Percentiles rank a stretch among this genome's conserved stretches.
Conservation (phyloP, 2,329 filamentous ascomycete genomes). For the Balansia obtecta region DNA sequence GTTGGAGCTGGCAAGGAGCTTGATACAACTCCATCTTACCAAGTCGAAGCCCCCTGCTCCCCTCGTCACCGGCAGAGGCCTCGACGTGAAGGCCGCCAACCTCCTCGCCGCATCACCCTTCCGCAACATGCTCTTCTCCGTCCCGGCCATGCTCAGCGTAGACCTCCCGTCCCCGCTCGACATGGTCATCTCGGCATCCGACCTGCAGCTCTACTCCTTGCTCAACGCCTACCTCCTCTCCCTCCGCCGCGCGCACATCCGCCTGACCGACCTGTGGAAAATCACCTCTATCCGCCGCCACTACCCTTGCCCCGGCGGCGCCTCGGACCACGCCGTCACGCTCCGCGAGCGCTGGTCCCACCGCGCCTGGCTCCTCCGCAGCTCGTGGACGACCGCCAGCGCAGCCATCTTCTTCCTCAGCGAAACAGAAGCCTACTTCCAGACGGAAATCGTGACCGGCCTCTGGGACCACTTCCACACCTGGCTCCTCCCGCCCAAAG, state of each 20-base stretch:
- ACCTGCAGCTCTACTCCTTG: conserved; percentile 69
- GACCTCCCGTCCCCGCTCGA: conserved; percentile 70
- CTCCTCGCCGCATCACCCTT: conserved; percentile 47
- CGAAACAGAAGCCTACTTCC: conserved; percentile 78
- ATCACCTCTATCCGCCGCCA: conserved; percentile 65
- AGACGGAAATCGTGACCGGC: conserved; percentile 73
- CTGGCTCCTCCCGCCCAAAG: conserved; percentile 51
- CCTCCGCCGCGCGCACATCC: conserved; percentile 73
- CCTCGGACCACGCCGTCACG: conserved; percentile 45
- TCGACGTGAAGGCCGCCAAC: conserved; percentile 18
- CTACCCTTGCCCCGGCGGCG: conserved; percentile 56
- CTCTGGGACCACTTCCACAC: conserved; percentile 68
- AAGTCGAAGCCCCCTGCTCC: conserved; percentile 31
- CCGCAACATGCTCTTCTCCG: conserved; percentile 69
- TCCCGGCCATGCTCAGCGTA: conserved; percentile 55
- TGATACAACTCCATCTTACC: conserved; percentile 55
- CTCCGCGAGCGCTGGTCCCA: conserved; percentile 52
- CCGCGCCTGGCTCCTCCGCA: conserved; percentile 58
- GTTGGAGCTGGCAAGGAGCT: conserved; percentile 68
- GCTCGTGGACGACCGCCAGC: conserved; percentile 81
- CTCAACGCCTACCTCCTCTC: conserved; percentile 81
- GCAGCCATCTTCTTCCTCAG: conserved; percentile 81
- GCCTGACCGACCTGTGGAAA: conserved; percentile 78
- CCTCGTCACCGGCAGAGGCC: conserved; percentile 23
- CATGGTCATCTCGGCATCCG: conserved; percentile 66